Evolutionary conservation across 257 asterid species (phyloP).

Genomic region (Rubia yunnanensis): DNA sequence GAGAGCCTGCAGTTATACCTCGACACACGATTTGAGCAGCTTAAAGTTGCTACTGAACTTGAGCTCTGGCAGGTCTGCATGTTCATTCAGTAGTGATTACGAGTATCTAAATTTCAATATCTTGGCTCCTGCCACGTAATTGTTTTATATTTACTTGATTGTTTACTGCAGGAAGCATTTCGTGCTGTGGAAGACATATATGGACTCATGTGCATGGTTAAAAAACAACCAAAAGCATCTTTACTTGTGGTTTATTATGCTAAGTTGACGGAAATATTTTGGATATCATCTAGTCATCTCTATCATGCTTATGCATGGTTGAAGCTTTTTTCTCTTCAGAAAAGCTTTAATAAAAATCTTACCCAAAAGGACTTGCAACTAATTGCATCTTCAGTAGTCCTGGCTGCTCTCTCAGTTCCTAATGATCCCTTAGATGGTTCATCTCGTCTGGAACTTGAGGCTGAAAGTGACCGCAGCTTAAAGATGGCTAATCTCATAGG

Average conservation of each 20-base stretch:
- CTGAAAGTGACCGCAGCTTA: conserved; percentile 22
- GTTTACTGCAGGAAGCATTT: conserved; percentile 32
- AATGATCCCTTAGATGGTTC: conserved; percentile 16
- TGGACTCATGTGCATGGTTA: conserved; percentile 35
- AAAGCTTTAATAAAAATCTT: conserved; percentile 33
- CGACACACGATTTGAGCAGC: conserved; percentile 39
- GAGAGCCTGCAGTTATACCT: conserved; percentile 35
- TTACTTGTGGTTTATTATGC: conserved; percentile 30
- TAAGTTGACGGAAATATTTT: conserved; percentile 31
- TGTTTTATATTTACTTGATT: not conserved
- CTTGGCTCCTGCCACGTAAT: not conserved
- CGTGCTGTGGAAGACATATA: conserved; percentile 33
- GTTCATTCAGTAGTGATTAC: not conserved
- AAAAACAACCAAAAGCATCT: conserved; percentile 30
- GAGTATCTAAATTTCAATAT: not conserved
- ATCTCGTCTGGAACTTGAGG: conserved; percentile 30
- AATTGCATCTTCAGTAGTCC: conserved; percentile 39
- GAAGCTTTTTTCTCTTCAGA: conserved; percentile 35
- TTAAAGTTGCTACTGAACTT: conserved; percentile 35
- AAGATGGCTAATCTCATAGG: conserved; percentile 31
- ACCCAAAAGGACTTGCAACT: conserved; percentile 33
- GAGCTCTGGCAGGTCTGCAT: conserved; percentile 34
- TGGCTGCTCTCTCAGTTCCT: conserved; percentile 37
- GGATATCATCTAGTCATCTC: conserved; percentile 33
- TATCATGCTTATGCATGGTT: conserved; percentile 37